Percentiles rank a stretch among this genome's conserved stretches.
Conservation (phyloP, 2,329 filamentous ascomycete species). For the Verticillium nonalfalfae region DNA sequence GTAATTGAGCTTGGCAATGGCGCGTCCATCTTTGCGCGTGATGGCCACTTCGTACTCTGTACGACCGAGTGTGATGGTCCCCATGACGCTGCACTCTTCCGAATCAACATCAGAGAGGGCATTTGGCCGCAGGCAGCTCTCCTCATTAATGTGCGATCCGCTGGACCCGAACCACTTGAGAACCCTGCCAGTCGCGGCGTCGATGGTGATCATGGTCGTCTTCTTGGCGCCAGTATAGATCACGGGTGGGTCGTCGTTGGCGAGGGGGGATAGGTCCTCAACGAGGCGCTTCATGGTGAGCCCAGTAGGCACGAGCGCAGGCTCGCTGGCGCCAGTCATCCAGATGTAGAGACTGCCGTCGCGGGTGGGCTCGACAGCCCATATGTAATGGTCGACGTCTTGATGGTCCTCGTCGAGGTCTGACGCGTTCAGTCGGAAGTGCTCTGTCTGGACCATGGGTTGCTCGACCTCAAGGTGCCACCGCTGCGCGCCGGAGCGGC, state of each 20-base stretch:
- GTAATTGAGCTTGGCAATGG: constrained; percentile 85
- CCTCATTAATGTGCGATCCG: constrained; percentile 60
- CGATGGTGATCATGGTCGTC: constrained; percentile 81
- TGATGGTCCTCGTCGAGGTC: constrained; percentile 51
- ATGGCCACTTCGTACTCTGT: constrained; percentile 89
- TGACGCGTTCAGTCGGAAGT: constrained; percentile 67
- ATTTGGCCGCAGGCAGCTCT: constrained; percentile 68
- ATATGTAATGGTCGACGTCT: constrained; percentile 78
- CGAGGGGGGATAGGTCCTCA: constrained; percentile 74
- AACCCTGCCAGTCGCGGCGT: constrained; percentile 77
- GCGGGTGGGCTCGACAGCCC: constrained; percentile 88
- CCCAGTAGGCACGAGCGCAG: constrained; percentile 58
- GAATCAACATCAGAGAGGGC: constrained; percentile 59
- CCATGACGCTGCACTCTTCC: constrained; percentile 72
- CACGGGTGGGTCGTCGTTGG: constrained; percentile 67
- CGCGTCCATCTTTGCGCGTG: constrained; percentile 64
- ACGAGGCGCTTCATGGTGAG: constrained; percentile 81
- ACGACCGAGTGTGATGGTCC: constrained; percentile 76
- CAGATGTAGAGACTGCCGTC: constrained; percentile 87
- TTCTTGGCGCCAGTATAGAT: constrained; percentile 90
- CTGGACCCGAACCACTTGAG: constrained; percentile 77
- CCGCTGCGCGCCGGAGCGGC: constrained; percentile 74
- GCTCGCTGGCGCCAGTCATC: constrained; percentile 55
- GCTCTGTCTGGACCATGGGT: constrained; percentile 85
- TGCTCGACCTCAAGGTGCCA: constrained; percentile 82